These are phyloP conservation scores for Trametes cubensis DNA, from an alignment of 768 basidiomycete species.

Conservation along the genomic window DNA sequence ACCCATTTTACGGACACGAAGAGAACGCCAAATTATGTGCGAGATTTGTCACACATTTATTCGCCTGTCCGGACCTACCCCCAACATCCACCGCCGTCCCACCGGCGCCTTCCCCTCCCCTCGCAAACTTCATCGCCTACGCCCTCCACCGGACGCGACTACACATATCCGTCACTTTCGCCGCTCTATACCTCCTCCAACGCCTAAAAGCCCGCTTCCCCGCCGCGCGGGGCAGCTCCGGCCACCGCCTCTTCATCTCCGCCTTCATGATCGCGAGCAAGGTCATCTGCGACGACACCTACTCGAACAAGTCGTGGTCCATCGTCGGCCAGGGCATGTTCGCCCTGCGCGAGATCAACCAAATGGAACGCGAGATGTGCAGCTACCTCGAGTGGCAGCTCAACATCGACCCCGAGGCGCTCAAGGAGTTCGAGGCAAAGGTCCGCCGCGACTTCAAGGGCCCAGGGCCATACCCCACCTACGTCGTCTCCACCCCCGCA, in stretches of 20 bases:
- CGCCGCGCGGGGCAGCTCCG: conserved; percentile 86
- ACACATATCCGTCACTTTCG: conserved; percentile 58
- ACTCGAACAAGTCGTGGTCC: conserved; percentile 69
- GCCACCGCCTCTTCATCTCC: conserved; percentile 87
- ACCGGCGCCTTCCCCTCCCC: conserved; percentile 56
- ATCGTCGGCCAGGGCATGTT: conserved; percentile 68
- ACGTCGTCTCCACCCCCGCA: conserved; percentile 53
- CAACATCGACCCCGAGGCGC: conserved; percentile 66
- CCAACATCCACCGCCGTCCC: conserved; percentile 43
- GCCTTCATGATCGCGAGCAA: conserved; percentile 93
- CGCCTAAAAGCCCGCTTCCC: conserved; percentile 91
- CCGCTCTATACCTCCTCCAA: conserved; percentile 71
- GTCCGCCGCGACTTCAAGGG: conserved; percentile 64
- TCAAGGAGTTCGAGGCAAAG: conserved; percentile 62
- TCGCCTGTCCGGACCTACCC: conserved; percentile 53
- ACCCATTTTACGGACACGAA: conserved; percentile 51
- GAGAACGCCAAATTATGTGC: conserved; percentile 44
- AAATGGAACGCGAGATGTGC: conserved; percentile 96
- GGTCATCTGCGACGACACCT: conserved; percentile 67
- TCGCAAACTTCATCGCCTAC: conserved; percentile 85
- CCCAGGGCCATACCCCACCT: conserved; percentile 61
- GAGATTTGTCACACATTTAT: conserved; percentile 47
- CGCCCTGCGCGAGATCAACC: conserved; percentile 84
- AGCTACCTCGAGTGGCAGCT: conserved; percentile 93
- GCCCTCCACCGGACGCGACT: conserved; percentile 79